phyloP scores from a whole-genome alignment of 176 grass and related monocot species.

The Aechmea fasciata region DNA sequence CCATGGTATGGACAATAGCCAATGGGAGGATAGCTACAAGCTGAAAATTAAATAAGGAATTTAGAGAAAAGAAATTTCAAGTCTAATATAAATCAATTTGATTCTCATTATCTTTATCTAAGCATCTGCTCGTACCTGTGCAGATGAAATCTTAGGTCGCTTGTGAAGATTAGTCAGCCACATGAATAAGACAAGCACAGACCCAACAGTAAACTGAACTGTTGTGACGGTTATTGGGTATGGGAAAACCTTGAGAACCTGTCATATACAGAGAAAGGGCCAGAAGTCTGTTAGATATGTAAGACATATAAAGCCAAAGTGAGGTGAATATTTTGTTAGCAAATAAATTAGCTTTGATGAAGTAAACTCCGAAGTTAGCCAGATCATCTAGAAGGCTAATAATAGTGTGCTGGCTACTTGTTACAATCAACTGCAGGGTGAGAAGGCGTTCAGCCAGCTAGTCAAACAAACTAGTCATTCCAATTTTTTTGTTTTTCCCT shows the following conservation, averaged over 20 bases:
- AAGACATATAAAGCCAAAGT: not conserved
- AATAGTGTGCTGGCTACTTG: not conserved
- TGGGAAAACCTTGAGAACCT: conserved; percentile 71
- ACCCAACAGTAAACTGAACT: conserved; percentile 55
- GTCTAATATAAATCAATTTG: conserved; percentile 10
- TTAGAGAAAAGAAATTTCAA: not conserved
- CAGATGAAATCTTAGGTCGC: conserved; percentile 53
- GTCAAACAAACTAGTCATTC: no score
- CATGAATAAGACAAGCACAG: conserved; percentile 25
- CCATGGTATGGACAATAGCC: conserved; percentile 60
- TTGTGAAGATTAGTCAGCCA: conserved; percentile 45
- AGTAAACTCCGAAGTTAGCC: not conserved
- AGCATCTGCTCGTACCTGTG: conserved; percentile 40
- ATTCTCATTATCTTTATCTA: conserved; percentile 6
- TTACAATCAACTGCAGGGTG: no score
- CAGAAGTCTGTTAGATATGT: not conserved
- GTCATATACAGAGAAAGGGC: conserved; percentile 11
- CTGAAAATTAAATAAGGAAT: conserved; percentile 18
- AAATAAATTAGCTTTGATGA: not conserved
- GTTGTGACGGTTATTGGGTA: conserved; percentile 54
- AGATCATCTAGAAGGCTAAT: not conserved
- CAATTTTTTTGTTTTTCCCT: no score
- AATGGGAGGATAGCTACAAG: conserved; percentile 49
- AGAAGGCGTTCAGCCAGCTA: no score
- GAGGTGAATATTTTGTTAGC: not conserved